phyloP scores from a whole-genome alignment of 306 rosid species.

The Neltuma alba region DNA sequence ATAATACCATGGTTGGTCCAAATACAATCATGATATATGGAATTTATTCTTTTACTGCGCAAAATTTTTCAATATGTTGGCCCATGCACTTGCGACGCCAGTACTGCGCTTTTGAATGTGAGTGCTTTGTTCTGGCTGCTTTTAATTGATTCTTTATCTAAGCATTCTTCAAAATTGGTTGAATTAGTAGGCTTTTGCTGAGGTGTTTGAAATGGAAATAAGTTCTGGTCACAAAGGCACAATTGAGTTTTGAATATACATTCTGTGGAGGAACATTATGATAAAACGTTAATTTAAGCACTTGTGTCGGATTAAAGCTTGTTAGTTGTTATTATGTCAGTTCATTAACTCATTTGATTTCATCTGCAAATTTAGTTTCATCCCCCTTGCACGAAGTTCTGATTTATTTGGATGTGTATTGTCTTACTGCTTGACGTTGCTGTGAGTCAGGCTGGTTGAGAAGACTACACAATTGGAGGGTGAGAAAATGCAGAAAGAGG shows the following conservation, averaged over 20 bases:
- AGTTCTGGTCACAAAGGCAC: not conserved
- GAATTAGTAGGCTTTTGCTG: not conserved
- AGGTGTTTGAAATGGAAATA: not conserved
- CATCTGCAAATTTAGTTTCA: not conserved
- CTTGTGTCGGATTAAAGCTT: not conserved
- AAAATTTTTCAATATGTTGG: not conserved
- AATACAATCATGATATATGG: not conserved
- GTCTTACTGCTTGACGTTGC: constrained; percentile 31
- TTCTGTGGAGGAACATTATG: not conserved
- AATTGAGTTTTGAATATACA: not conserved
- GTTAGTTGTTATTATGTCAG: not conserved
- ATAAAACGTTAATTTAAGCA: constrained; percentile 24
- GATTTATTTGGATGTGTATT: constrained; percentile 2
- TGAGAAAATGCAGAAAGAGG: constrained; percentile 95
- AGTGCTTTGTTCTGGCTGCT: constrained; percentile 16
- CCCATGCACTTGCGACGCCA: not conserved
- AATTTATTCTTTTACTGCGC: not conserved
- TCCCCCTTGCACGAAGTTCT: not conserved
- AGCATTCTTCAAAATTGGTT: not conserved
- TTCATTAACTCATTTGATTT: not conserved
- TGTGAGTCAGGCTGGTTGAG: constrained; percentile 74
- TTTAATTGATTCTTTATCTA: not conserved
- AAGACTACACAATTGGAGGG: constrained; percentile 95
- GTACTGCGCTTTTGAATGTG: not conserved
- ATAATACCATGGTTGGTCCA: not conserved